phyloP scores from a whole-genome alignment of 2,329 filamentous ascomycete species.

The Cercospora zeae-maydis region DNA sequence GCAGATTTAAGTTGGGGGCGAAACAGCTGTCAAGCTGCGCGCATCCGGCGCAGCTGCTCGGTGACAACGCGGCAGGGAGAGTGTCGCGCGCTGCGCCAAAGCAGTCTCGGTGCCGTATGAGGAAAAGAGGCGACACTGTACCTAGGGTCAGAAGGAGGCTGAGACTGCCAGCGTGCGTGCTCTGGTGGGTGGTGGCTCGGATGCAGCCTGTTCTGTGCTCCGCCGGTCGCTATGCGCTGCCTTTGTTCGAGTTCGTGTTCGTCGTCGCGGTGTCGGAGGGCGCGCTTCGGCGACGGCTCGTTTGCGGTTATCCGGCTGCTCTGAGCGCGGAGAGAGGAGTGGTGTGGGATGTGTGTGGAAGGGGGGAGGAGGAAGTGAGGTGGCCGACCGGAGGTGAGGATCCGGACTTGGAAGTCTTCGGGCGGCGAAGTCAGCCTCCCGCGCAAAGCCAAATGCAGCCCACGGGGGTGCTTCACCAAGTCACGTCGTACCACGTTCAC shows the following conservation, averaged over 20 bases:
- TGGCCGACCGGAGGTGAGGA: conserved; percentile 2
- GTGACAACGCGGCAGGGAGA: neutral
- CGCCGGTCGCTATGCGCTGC: neutral
- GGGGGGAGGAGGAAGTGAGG: neutral
- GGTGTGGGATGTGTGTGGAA: neutral
- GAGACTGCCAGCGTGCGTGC: conserved; percentile 20
- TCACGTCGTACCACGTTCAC: neutral
- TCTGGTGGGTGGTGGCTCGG: conserved; percentile 9
- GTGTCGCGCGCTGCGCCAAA: neutral
- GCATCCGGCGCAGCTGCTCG: neutral
- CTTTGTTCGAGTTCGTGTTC: conserved; percentile 3
- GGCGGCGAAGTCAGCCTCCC: conserved; percentile 1
- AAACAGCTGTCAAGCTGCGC: neutral
- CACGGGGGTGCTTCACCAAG: neutral
- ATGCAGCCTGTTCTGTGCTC: conserved; percentile 11
- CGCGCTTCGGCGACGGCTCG: conserved; percentile 10
- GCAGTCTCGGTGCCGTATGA: neutral
- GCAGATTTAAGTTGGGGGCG: neutral
- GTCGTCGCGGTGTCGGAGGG: conserved; percentile 6
- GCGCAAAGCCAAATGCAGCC: conserved; percentile 1
- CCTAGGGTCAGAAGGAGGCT: conserved; percentile 20
- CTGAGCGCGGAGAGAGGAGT: conserved; percentile 12
- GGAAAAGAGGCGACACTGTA: neutral
- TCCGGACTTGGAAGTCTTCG: neutral
- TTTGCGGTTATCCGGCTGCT: conserved; percentile 15